Conservation (phyloP, 371 early-diverging fungal genomes). For the Mortierella polycephala region DNA sequence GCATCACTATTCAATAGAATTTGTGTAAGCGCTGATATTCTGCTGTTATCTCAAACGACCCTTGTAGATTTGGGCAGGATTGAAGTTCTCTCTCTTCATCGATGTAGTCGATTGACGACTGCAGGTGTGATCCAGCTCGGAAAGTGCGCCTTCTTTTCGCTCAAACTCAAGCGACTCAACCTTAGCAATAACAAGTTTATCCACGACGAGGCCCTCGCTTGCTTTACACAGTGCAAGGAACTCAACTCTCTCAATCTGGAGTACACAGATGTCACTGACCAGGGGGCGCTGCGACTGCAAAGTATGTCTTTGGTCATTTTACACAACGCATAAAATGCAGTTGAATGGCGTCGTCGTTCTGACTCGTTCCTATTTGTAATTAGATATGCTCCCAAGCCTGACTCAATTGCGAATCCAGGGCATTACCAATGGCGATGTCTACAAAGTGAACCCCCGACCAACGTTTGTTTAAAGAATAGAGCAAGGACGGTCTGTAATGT, state of each 20-base stretch:
- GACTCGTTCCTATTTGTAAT: not conserved
- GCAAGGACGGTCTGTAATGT: no score
- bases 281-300: constrained; percentile 21
- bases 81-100: constrained; percentile 36
- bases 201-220: constrained; percentile 41
- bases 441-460: constrained; percentile 31
- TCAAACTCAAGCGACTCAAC: constrained; percentile 42
- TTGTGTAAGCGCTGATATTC: not conserved
- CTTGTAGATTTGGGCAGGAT: constrained; percentile 37
- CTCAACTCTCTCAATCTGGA: constrained; percentile 38
- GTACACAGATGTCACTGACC: constrained; percentile 41
- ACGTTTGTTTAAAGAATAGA: constrained; percentile 1
- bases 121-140: constrained; percentile 22
- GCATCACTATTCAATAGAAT: not conserved
- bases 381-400: constrained; percentile 32
- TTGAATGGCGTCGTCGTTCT: no score
- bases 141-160: constrained; percentile 35
- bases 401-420: constrained; percentile 39
- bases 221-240: constrained; percentile 16
- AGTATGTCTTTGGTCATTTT: no score
- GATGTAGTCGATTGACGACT: constrained; percentile 33
- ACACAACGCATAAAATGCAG: no score
- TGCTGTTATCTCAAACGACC: not conserved
- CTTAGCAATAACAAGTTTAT: constrained; percentile 35
- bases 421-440: constrained; percentile 38